Evolutionary conservation across 2,329 filamentous ascomycete genomes (phyloP), one percentile per base, ranked within the genome.

Genomic region (Pleomassaria siparia): DNA sequence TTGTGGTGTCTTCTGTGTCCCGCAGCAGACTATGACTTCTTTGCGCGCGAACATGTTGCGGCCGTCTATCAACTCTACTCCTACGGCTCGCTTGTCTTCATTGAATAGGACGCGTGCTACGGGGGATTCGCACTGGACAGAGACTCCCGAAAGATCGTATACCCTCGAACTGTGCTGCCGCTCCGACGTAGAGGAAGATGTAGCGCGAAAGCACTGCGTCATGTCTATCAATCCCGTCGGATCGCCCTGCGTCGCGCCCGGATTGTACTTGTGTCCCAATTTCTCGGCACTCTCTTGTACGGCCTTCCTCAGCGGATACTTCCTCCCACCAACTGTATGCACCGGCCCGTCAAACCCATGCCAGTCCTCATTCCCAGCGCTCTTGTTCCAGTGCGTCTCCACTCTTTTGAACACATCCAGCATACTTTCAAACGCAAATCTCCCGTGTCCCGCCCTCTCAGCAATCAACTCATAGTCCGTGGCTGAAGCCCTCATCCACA

Each of bases 1-100:
- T 44, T 76, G 72, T 0, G 72, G 74, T 1, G 69, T 72, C 37
- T 67, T 66, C 43, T 72, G 72, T 15, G 57, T 42, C 21, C 56
- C 54, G 2, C 70, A 72, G 0, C 70, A 72, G 2, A 76, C 44
- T 16, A 78, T 72, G 26, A 76, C 66, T 54, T 76, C 74, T 32
- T 72, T 72, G 56, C 54, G 36, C 8, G 49, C 51, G 13, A 15
- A 29, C 2, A 58, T 8, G 25, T 10, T 55, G 4, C n/a, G 25
- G 33, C 20, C 52, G 20, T 3, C 52, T 39, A 13, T 49, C 45
- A 66, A 2, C 40, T 58, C 37, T 64, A 73, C 9, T 70, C 55
- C 42, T 72, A 30, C 53, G 4, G 52, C 54, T 22, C 43, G 29
- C 25, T 54, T 51, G 11, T 18, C 4, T 4, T 24, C 37, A 18